Evolutionary conservation across 106 monocot species (phyloP).

Genomic region (Platanthera zijinensis): DNA sequence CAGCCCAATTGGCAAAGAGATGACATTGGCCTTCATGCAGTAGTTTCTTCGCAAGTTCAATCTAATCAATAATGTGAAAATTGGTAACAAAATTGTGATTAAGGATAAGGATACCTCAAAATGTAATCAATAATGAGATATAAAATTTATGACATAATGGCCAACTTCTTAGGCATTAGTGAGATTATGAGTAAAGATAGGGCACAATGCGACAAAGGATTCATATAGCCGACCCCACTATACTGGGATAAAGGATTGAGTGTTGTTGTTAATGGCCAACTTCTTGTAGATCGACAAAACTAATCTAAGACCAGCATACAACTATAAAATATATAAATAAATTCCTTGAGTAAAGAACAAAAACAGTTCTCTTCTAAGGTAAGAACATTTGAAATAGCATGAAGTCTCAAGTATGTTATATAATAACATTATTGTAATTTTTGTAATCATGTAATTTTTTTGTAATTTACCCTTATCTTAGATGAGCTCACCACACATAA

Average conservation of each 20-base stretch:
- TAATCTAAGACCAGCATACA: neutral
- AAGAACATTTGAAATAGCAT: too few relatives aligned
- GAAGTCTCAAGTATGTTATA: too few relatives aligned
- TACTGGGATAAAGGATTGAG: too few relatives aligned
- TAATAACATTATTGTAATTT: too few relatives aligned
- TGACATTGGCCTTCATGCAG: slow-evolving; percentile 64
- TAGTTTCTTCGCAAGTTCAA: slow-evolving; percentile 72
- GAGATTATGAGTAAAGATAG: too few relatives aligned
- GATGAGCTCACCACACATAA: too few relatives aligned
- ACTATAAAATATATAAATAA: neutral
- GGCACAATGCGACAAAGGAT: too few relatives aligned
- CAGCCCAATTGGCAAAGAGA: slow-evolving; percentile 80
- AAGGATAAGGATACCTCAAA: neutral
- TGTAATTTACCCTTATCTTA: too few relatives aligned
- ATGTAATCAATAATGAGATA: neutral
- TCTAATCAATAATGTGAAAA: slow-evolving; percentile 25
- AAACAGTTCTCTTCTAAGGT: neutral
- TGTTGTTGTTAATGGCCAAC: too few relatives aligned
- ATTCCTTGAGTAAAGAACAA: neutral
- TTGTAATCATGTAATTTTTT: too few relatives aligned
- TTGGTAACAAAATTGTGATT: neutral
- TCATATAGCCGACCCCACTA: too few relatives aligned
- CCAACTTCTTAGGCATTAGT: neutral
- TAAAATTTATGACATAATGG: neutral
- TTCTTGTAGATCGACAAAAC: neutral